A percentile compares a stretch with the other conserved stretches of the same genome.
These are phyloP conservation scores for Aspergillus sclerotioniger DNA, from an alignment of 495 filamentous ascomycete genomes.

Conservation along the genomic window DNA sequence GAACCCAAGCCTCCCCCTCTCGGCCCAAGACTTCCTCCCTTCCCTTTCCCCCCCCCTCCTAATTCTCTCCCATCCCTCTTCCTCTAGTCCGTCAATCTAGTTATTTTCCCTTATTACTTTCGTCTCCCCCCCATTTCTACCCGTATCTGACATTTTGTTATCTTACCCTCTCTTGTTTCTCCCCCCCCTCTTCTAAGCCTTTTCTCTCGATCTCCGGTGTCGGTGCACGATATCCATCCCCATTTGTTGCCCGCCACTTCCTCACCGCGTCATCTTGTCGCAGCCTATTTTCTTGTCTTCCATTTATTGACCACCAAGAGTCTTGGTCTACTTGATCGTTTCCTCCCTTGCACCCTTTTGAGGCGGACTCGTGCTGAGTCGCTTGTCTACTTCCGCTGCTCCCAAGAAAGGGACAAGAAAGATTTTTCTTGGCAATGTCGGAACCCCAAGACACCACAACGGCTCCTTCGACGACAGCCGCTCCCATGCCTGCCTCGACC, in stretches of 20 bases:
- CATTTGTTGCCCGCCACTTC: constrained; percentile 7
- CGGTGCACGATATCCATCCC: constrained; percentile 10
- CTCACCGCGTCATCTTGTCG: constrained; percentile 5
- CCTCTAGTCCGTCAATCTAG: too few relatives aligned
- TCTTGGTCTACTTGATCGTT: neutral
- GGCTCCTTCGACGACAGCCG: constrained; percentile 19
- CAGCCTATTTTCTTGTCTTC: neutral
- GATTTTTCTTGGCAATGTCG: constrained; percentile 33
- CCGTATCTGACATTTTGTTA: constrained; percentile 6
- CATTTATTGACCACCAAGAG: neutral
- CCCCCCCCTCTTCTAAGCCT: neutral
- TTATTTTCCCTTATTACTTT: too few relatives aligned
- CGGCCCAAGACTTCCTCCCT: constrained; percentile 29
- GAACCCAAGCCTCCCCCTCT: constrained; percentile 26
- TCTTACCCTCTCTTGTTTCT: constrained; percentile 9
- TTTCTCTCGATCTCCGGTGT: neutral
- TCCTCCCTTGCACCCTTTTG: constrained; percentile 4
- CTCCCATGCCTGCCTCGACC: constrained; percentile 30
- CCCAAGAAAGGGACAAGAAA: constrained; percentile 28
- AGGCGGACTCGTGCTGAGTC: constrained; percentile 10
- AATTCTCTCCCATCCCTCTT: constrained; percentile 8
- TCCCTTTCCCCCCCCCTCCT: constrained; percentile 19
- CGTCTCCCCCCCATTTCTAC: constrained; percentile 16
- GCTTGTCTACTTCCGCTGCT: constrained; percentile 19
- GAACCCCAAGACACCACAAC: constrained; percentile 26